Conservation (phyloP, 1,284 basidiomycete species). For the Ceratobasidium sp. region DNA sequence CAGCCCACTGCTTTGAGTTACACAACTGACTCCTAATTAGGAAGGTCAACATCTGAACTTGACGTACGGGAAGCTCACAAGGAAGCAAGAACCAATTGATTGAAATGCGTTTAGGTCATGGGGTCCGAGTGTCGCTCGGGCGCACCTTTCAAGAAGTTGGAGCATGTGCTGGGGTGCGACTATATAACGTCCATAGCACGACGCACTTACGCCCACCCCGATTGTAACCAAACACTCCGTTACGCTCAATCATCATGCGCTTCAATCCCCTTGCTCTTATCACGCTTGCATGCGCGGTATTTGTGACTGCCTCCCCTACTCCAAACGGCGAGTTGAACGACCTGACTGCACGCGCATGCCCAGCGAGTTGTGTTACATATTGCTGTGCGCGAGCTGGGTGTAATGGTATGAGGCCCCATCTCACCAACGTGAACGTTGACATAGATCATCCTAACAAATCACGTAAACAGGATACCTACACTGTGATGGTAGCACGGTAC, state of each 20-base stretch:
- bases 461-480: neutral
- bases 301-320: constrained; percentile 15
- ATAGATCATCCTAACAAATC: neutral
- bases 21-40: neutral
- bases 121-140: neutral
- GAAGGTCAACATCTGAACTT: neutral
- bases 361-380: neutral
- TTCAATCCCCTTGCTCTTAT: neutral
- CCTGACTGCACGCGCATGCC: neutral
- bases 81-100: neutral
- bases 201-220: neutral
- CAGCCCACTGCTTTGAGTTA: neutral
- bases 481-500: neutral
- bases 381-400: constrained; percentile 18
- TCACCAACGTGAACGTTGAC: neutral
- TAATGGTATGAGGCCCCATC: neutral
- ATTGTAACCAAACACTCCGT: neutral
- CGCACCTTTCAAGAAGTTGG: neutral
- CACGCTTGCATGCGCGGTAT: neutral
- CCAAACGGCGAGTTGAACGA: neutral
- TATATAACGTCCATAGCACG: neutral
- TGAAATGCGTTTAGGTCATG: neutral
- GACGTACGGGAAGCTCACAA: neutral
- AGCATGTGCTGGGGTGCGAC: neutral
- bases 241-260: constrained; percentile 5